phyloP scores from a whole-genome alignment of 2,329 filamentous ascomycete species.

The Fusarium euwallaceae region DNA sequence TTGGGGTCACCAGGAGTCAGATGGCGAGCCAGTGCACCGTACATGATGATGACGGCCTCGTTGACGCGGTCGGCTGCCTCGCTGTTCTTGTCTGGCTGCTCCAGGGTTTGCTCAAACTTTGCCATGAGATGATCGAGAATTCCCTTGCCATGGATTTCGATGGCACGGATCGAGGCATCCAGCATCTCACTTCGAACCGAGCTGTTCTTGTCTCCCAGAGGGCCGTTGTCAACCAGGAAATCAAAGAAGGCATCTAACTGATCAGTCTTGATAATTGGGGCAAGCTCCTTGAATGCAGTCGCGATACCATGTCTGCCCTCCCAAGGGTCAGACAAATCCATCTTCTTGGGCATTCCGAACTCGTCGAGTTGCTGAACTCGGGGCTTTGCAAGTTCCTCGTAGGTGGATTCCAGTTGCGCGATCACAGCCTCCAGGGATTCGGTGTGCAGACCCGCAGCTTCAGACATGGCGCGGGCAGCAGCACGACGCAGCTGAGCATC shows the following conservation, averaged over 20 bases:
- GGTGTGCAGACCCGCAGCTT: constrained; percentile 74
- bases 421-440: constrained; percentile 73
- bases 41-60: constrained; percentile 97
- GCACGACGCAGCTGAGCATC: constrained; percentile 87
- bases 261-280: constrained; percentile 74
- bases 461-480: constrained; percentile 84
- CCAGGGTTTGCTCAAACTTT: constrained; percentile 89
- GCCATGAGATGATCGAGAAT: constrained; percentile 93
- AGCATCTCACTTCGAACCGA: constrained; percentile 91
- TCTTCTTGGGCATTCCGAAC: constrained; percentile 94
- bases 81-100: constrained; percentile 84
- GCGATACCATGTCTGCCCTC: constrained; percentile 91
- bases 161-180: constrained; percentile 85
- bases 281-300: constrained; percentile 86
- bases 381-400: constrained; percentile 84
- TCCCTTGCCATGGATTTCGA: constrained; percentile 82
- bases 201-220: constrained; percentile 84
- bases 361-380: constrained; percentile 87
- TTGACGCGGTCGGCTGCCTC: constrained; percentile 90
- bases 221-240: constrained; percentile 88
- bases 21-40: constrained; percentile 92
- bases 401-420: constrained; percentile 75
- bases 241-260: constrained; percentile 83
- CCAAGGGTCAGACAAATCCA: constrained; percentile 90
- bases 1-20: constrained; percentile 87